Conservation (phyloP, 768 basidiomycete genomes). For the Hericium rajendrae region DNA sequence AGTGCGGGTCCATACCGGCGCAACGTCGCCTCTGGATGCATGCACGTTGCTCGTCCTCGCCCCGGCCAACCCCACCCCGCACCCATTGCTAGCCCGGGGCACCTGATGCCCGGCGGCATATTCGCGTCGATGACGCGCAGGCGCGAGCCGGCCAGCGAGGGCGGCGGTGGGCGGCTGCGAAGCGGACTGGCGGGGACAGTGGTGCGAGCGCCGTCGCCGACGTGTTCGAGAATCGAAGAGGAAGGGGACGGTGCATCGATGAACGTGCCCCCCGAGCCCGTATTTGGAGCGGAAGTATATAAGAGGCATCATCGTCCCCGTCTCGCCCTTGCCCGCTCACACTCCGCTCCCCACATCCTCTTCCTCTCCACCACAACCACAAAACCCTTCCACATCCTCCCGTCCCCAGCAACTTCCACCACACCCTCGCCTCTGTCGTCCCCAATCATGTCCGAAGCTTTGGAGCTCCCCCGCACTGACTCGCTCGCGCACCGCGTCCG, state of each 20-base stretch:
- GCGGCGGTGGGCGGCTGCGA: background rate
- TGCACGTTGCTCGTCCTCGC: background rate
- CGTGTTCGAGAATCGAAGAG: conserved; percentile 9
- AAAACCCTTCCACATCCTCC: conserved; percentile 8
- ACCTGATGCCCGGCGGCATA: background rate
- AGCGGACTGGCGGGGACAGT: background rate
- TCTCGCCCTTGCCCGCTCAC: conserved; percentile 3
- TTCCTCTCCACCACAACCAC: conserved; percentile 3
- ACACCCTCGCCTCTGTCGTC: conserved; percentile 6
- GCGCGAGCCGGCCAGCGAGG: background rate
- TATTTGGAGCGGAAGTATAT: conserved; percentile 9
- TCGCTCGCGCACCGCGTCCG: conserved; percentile 65
- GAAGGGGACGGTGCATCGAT: conserved; percentile 6
- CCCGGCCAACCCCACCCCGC: background rate
- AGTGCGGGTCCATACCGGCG: background rate
- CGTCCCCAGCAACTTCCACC: conserved; percentile 1
- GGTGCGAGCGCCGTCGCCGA: background rate
- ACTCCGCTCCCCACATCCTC: conserved; percentile 11
- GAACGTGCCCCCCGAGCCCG: background rate
- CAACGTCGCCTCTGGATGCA: background rate
- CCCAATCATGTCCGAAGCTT: conserved; percentile 33
- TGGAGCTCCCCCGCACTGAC: conserved; percentile 49
- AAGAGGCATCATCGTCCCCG: conserved; percentile 14
- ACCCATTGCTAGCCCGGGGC: background rate
- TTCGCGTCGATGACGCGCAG: background rate